Evolutionary conservation across 2,329 filamentous ascomycete species (phyloP).

Genomic region (Neocucurbitaria cava): DNA sequence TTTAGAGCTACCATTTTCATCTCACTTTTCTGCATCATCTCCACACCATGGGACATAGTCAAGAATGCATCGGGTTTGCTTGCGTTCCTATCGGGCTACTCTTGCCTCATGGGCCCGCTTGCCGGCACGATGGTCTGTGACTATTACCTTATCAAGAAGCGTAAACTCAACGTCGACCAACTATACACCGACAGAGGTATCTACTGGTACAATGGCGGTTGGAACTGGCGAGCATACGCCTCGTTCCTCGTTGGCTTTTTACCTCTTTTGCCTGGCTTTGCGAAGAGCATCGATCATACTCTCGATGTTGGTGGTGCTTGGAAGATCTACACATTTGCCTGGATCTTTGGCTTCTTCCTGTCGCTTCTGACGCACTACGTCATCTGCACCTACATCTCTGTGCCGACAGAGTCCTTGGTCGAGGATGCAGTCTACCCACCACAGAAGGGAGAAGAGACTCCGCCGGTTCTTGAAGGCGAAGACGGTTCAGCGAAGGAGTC

Average conservation of each 20-base stretch:
- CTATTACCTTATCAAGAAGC: slow-evolving; percentile 46
- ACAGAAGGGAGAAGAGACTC: slow-evolving; percentile 37
- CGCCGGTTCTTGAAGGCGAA: slow-evolving; percentile 30
- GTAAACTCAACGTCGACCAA: slow-evolving; percentile 44
- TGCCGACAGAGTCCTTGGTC: slow-evolving; percentile 40
- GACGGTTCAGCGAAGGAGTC: slow-evolving; percentile 26
- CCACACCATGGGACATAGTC: slow-evolving; percentile 48
- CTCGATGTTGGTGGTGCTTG: slow-evolving; percentile 51
- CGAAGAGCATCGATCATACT: slow-evolving; percentile 46
- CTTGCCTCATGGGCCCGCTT: slow-evolving; percentile 47
- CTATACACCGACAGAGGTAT: slow-evolving; percentile 42
- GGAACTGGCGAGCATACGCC: slow-evolving; percentile 45
- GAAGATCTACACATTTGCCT: slow-evolving; percentile 54
- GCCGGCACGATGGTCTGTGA: slow-evolving; percentile 46
- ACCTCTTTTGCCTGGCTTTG: slow-evolving; percentile 48
- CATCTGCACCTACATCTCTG: slow-evolving; percentile 51
- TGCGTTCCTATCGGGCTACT: slow-evolving; percentile 46
- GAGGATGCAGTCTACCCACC: slow-evolving; percentile 49
- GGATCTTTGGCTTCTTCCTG: slow-evolving; percentile 51
- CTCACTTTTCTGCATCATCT: slow-evolving; percentile 43
- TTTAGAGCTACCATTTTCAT: slow-evolving; percentile 45
- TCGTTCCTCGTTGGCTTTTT: slow-evolving; percentile 42
- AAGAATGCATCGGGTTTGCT: slow-evolving; percentile 45
- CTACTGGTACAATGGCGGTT: slow-evolving; percentile 43
- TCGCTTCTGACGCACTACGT: slow-evolving; percentile 48